A percentile compares a stretch with the other conserved stretches of the same genome.
These are phyloP conservation scores for Fusarium agapanthi DNA, from an alignment of 2,329 filamentous ascomycete species.

Conservation along the genomic window DNA sequence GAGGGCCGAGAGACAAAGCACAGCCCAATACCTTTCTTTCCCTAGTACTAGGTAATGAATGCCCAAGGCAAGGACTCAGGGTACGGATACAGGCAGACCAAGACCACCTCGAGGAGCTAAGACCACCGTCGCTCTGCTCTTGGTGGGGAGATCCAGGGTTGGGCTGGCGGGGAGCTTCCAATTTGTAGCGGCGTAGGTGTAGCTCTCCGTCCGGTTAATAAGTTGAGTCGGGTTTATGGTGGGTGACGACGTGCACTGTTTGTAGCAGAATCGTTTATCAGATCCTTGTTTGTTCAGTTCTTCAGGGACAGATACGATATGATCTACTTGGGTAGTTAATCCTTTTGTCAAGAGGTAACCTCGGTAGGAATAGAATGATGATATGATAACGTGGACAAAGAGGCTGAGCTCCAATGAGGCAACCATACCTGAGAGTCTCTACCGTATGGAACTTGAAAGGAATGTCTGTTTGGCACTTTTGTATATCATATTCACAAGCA, in stretches of 20 bases:
- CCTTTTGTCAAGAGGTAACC: not conserved
- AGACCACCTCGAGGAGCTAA: conserved; percentile 16
- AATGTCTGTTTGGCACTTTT: conserved; percentile 14
- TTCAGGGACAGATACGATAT: not conserved
- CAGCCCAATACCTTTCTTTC: conserved; percentile 19
- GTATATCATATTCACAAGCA: not conserved
- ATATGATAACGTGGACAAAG: conserved; percentile 10
- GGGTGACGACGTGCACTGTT: conserved; percentile 28
- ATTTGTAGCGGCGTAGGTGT: conserved; percentile 12
- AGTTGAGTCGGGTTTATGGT: conserved; percentile 15
- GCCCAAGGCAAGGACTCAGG: conserved; percentile 16
- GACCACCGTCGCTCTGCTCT: conserved; percentile 15
- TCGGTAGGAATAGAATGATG: not conserved
- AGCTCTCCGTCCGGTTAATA: not conserved
- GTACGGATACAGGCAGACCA: not conserved
- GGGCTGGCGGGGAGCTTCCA: conserved; percentile 17
- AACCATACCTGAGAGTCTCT: not conserved
- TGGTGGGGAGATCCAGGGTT: conserved; percentile 20
- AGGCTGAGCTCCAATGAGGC: conserved; percentile 9
- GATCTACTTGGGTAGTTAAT: not conserved
- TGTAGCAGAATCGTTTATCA: not conserved
- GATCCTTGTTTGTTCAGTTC: not conserved
- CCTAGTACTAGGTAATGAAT: conserved; percentile 6
- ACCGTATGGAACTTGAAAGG: not conserved
- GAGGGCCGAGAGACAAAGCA: conserved; percentile 22